Evolutionary conservation across 2,329 filamentous ascomycete genomes (phyloP).

Genomic region (Pseudogymnoascus sp.): DNA sequence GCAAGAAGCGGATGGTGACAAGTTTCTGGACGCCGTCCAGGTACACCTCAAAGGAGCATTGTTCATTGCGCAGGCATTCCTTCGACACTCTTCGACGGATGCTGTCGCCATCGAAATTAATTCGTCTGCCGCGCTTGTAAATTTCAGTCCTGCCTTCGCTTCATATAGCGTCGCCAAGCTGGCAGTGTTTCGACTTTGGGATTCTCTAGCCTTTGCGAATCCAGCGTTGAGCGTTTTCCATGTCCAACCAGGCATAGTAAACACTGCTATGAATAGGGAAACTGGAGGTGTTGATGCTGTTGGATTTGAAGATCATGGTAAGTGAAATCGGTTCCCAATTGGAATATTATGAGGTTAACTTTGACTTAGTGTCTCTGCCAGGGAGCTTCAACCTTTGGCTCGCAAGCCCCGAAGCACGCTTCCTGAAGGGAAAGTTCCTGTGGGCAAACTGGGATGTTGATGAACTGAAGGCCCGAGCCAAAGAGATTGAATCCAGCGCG

Average conservation of each 20-base stretch:
- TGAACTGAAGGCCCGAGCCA: conserved; percentile 37
- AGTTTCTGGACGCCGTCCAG: conserved; percentile 32
- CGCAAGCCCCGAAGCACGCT: conserved; percentile 35
- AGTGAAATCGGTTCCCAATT: conserved; percentile 15
- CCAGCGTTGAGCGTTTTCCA: conserved; percentile 28
- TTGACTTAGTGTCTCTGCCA: conserved; percentile 20
- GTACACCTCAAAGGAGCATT: conserved; percentile 31
- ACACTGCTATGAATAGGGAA: conserved; percentile 27
- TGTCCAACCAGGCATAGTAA: conserved; percentile 30
- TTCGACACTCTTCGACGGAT: conserved; percentile 27
- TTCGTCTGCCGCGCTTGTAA: conserved; percentile 31
- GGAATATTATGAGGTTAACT: conserved; percentile 16
- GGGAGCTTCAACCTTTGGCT: conserved; percentile 23
- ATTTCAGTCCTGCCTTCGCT: conserved; percentile 21
- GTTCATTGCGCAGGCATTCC: conserved; percentile 31
- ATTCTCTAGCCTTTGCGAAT: conserved; percentile 25
- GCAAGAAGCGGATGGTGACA: conserved; percentile 24
- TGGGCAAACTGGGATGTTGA: conserved; percentile 48
- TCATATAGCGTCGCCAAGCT: conserved; percentile 28
- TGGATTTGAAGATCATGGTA: conserved; percentile 27
- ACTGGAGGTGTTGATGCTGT: conserved; percentile 20
- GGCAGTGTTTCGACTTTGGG: conserved; percentile 28
- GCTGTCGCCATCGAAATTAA: conserved; percentile 33
- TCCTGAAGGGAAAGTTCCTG: conserved; percentile 40
- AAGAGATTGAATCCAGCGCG: conserved; percentile 28